These are phyloP conservation scores for Kwoniella heveanensis DNA, from an alignment of 768 basidiomycete genomes.

Conservation along the genomic window DNA sequence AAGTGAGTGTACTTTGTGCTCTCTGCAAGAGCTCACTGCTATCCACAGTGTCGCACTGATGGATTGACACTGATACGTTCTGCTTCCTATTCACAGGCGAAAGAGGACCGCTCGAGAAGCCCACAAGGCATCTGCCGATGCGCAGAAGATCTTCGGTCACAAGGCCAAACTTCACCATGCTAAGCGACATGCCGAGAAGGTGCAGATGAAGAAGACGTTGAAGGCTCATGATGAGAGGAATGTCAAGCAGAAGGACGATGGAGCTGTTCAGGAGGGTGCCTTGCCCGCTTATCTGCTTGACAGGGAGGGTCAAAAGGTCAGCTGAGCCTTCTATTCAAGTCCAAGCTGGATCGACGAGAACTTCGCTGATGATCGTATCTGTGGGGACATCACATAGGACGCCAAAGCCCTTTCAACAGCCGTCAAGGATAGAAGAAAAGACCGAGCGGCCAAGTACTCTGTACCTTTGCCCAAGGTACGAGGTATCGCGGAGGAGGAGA, in stretches of 20 bases:
- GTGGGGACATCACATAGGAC: conserved; percentile 60
- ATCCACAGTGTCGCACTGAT: neutral
- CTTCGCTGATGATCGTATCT: neutral
- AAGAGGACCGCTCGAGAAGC: conserved; percentile 58
- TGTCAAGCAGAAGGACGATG: conserved; percentile 83
- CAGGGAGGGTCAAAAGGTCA: conserved; percentile 84
- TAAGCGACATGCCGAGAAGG: conserved; percentile 94
- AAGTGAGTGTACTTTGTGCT: conserved; percentile 78
- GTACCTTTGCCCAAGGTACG: conserved; percentile 95
- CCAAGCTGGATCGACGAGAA: no score
- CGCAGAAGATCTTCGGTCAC: conserved; percentile 92
- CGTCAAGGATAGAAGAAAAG: conserved; percentile 97
- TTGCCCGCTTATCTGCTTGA: conserved; percentile 94
- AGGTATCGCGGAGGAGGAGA: conserved; percentile 98
- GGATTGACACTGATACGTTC: neutral
- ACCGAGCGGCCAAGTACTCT: conserved; percentile 96
- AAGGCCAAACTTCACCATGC: conserved; percentile 98
- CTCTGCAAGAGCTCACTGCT: no score
- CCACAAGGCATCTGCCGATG: conserved; percentile 69
- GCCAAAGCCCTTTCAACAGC: conserved; percentile 94
- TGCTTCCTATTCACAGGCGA: conserved; percentile 45
- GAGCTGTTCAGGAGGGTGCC: conserved; percentile 80
- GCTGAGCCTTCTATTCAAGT: conserved; percentile 6
- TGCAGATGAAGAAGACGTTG: conserved; percentile 98
- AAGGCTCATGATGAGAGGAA: conserved; percentile 99